These are phyloP conservation scores for Herpetospermum pedunculosum DNA, from an alignment of 306 rosid species.

Conservation along the genomic window DNA sequence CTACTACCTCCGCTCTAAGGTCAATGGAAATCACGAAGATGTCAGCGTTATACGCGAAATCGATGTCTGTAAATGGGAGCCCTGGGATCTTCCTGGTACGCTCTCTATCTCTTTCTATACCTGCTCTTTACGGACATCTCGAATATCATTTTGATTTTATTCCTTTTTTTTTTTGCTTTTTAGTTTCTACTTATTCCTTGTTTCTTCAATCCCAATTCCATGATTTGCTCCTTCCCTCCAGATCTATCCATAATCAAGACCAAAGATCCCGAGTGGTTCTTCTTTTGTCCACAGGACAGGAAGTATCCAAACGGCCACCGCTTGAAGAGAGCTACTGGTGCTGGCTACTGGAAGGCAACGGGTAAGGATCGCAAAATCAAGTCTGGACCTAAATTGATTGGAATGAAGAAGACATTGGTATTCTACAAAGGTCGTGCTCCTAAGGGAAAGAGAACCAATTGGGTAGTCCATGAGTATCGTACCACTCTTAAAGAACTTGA, in stretches of 20 bases:
- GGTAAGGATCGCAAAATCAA: conserved; percentile 89
- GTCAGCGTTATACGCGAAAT: conserved; percentile 82
- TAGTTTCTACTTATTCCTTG: neutral
- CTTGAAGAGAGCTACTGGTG: conserved; percentile 69
- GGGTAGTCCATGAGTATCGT: conserved; percentile 99
- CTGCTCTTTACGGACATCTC: neutral
- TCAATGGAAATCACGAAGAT: conserved; percentile 52
- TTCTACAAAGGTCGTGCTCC: conserved; percentile 95
- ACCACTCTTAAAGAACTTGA: conserved; percentile 72
- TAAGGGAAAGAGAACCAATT: conserved; percentile 67
- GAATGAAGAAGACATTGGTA: conserved; percentile 95
- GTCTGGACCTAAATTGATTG: conserved; percentile 57
- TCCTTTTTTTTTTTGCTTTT: neutral
- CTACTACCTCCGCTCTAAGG: conserved; percentile 61
- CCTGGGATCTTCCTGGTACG: conserved; percentile 94
- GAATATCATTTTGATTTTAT: neutral
- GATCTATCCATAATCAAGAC: conserved; percentile 60
- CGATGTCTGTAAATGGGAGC: conserved; percentile 93
- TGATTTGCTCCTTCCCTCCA: conserved; percentile 12
- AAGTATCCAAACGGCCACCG: conserved; percentile 91
- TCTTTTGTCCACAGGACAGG: conserved; percentile 90
- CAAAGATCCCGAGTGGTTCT: conserved; percentile 93
- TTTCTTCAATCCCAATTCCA: neutral
- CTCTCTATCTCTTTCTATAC: neutral
- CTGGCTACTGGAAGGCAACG: conserved; percentile 96